A percentile compares a stretch with the other conserved stretches of the same genome.
Conservation (phyloP, 805 yeast species). For the Lachancea meyersii region DNA sequence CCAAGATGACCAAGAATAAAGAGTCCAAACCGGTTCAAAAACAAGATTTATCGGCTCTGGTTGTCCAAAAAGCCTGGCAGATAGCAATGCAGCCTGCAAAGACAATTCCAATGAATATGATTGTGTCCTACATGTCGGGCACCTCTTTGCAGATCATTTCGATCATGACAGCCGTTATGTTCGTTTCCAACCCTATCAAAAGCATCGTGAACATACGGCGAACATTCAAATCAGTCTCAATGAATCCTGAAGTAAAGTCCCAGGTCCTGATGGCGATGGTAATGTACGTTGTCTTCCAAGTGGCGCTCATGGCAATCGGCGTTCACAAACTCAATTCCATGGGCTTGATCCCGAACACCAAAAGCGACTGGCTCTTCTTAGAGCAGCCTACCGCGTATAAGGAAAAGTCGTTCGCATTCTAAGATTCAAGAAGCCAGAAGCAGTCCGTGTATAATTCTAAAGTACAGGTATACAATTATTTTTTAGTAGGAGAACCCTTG, state of each 20-base stretch:
- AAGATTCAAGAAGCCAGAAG: slow-evolving; percentile 2
- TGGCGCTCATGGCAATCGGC: slow-evolving; percentile 64
- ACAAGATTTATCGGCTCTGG: background rate
- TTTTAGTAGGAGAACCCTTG: no score
- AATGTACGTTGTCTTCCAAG: slow-evolving; percentile 42
- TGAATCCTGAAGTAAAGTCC: slow-evolving; percentile 28
- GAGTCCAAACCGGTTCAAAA: background rate
- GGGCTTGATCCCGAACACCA: slow-evolving; percentile 86
- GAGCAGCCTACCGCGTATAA: slow-evolving; percentile 40
- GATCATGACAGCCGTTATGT: slow-evolving; percentile 80
- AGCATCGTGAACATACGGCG: slow-evolving; percentile 55
- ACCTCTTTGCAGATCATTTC: slow-evolving; percentile 85
- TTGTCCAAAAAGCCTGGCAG: slow-evolving; percentile 73
- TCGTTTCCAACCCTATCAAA: slow-evolving; percentile 69
- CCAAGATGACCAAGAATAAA: slow-evolving; percentile 3
- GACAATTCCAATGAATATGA: slow-evolving; percentile 78
- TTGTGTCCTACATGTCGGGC: slow-evolving; percentile 93
- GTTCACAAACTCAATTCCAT: slow-evolving; percentile 76
- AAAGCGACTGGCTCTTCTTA: slow-evolving; percentile 92
- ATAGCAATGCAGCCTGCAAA: slow-evolving; percentile 78
- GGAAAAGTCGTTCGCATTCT: slow-evolving; percentile 22
- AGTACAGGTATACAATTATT: no score
- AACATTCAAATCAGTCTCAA: slow-evolving; percentile 46
- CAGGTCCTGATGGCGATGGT: slow-evolving; percentile 37
- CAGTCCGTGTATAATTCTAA: no score